Conservation (phyloP, 352 stramenopile species). For the Pythium chondricola region DNA sequence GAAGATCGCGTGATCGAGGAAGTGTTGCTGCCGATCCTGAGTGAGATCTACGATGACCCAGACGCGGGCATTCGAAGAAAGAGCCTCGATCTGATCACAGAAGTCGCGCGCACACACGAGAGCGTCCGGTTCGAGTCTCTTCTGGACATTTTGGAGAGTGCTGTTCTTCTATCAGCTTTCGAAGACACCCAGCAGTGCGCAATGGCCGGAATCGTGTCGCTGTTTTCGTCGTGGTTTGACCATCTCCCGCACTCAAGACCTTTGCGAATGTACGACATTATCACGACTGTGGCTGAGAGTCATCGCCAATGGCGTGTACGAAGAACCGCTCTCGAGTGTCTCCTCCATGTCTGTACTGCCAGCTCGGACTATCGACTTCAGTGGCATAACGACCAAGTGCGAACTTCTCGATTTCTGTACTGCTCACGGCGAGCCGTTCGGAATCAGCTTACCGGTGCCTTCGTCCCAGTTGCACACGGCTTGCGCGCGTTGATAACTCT, state of each 20-base stretch:
- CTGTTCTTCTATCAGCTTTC: slow-evolving; percentile 52
- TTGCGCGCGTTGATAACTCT: slow-evolving; percentile 65
- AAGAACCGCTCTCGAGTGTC: slow-evolving; percentile 48
- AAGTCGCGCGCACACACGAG: slow-evolving; percentile 66
- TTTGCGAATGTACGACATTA: slow-evolving; percentile 77
- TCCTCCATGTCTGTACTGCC: slow-evolving; percentile 68
- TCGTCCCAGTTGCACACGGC: slow-evolving; percentile 50
- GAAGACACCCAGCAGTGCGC: slow-evolving; percentile 66
- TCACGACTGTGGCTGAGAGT: slow-evolving; percentile 56
- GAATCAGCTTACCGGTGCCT: slow-evolving; percentile 34
- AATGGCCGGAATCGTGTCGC: slow-evolving; percentile 44
- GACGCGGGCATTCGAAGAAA: slow-evolving; percentile 49
- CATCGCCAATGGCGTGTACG: slow-evolving; percentile 63
- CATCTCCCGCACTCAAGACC: slow-evolving; percentile 61
- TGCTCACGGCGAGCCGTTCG: slow-evolving; percentile 29
- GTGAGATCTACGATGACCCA: slow-evolving; percentile 64
- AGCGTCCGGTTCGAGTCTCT: slow-evolving; percentile 76
- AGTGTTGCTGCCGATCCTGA: slow-evolving; percentile 62
- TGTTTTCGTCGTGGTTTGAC: slow-evolving; percentile 79
- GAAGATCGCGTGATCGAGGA: slow-evolving; percentile 85
- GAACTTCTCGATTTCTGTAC: slow-evolving; percentile 77
- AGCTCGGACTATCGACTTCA: slow-evolving; percentile 56
- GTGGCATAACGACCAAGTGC: slow-evolving; percentile 53
- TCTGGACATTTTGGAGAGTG: slow-evolving; percentile 70
- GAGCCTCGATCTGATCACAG: slow-evolving; percentile 57